phyloP scores from a whole-genome alignment of 2,329 filamentous ascomycete species.

The Hypomyces perniciosus region DNA sequence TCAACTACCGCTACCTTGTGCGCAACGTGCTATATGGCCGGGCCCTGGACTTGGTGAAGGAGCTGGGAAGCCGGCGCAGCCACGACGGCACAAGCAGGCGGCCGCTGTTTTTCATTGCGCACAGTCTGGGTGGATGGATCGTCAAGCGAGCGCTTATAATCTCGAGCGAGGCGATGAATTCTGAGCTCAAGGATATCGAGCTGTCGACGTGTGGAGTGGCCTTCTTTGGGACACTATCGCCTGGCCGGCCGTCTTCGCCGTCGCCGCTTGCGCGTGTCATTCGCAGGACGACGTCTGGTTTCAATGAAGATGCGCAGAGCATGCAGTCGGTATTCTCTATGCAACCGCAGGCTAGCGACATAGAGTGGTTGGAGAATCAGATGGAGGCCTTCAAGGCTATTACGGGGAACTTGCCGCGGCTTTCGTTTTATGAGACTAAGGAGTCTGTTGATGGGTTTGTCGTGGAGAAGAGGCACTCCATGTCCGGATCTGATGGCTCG shows the following conservation, averaged over 20 bases:
- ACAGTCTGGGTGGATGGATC: conserved; percentile 24
- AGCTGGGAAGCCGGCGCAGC: conserved; percentile 16
- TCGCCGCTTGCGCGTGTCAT: conserved; percentile 21
- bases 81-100: conserved; percentile 16
- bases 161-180: conserved; percentile 21
- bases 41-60: conserved; percentile 19
- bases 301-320: conserved; percentile 8
- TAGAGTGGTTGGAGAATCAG: conserved; percentile 22
- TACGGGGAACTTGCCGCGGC: conserved; percentile 16
- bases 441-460: conserved; percentile 19
- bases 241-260: conserved; percentile 18
- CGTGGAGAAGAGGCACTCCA: conserved; percentile 21
- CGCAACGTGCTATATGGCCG: conserved; percentile 21
- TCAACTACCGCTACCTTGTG: conserved; percentile 19
- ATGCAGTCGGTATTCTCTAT: background rate
- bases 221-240: conserved; percentile 23
- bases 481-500: conserved; percentile 20
- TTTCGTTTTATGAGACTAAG: conserved; percentile 24
- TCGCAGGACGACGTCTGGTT: conserved; percentile 18
- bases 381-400: conserved; percentile 24
- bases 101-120: conserved; percentile 24
- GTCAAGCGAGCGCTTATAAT: conserved; percentile 24
- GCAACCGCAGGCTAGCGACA: conserved; percentile 15
- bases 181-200: conserved; percentile 19
- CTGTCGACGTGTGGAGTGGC: conserved; percentile 22